Evolutionary conservation across 208 protist genomes (phyloP).

Genomic region (Borovskyia barvae): DNA sequence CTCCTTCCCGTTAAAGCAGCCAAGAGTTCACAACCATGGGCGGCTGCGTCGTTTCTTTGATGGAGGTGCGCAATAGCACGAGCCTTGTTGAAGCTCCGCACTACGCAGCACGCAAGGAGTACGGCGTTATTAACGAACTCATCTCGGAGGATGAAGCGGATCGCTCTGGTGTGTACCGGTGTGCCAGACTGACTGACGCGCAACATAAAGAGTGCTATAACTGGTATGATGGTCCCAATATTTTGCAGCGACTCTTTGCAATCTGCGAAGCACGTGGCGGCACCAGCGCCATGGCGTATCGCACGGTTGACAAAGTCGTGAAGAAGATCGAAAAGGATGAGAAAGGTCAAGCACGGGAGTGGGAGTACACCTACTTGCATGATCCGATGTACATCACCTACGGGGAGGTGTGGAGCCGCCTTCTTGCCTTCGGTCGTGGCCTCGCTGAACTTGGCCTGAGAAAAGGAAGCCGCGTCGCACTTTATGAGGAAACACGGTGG

Average conservation of each 20-base stretch:
- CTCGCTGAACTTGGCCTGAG: conserved; percentile 47
- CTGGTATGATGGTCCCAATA: conserved; percentile 40
- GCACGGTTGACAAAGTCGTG: conserved; percentile 34
- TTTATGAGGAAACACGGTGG: conserved; percentile 90
- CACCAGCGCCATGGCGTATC: conserved; percentile 44
- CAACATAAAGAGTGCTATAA: conserved; percentile 41
- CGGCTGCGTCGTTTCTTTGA: conserved; percentile 36
- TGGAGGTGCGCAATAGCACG: conserved; percentile 38
- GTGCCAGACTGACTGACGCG: conserved; percentile 36
- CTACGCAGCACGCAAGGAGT: conserved; percentile 21
- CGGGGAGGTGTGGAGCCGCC: conserved; percentile 43
- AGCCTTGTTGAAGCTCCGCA: conserved; percentile 19
- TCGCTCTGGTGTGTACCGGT: conserved; percentile 52
- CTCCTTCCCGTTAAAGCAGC: too few relatives aligned
- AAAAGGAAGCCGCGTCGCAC: conserved; percentile 37
- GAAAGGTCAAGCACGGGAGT: conserved; percentile 38
- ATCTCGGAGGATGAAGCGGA: conserved; percentile 39
- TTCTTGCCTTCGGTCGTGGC: conserved; percentile 61
- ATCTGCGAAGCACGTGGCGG: conserved; percentile 26
- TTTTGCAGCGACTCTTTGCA: conserved; percentile 39
- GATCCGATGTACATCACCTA: conserved; percentile 60
- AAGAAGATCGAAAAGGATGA: conserved; percentile 37
- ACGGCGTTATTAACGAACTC: conserved; percentile 43
- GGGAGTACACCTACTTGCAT: conserved; percentile 52
- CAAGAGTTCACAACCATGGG: too few relatives aligned